Base-by-base conservation (phyloP, 805 yeast genomes). In the Ogataea trehaloabstinens region DNA sequence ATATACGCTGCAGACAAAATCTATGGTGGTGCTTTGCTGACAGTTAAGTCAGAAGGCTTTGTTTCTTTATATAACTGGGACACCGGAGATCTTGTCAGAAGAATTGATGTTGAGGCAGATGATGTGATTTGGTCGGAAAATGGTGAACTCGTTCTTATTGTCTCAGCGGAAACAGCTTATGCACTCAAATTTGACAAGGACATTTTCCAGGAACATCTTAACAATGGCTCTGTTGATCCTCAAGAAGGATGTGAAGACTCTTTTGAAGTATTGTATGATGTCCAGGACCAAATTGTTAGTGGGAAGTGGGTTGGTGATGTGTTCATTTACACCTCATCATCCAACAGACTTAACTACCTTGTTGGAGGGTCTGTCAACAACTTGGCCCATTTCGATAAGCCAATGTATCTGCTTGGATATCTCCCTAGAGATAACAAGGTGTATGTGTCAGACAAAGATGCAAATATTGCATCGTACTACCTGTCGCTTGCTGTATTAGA, bases 251-350 rank as follows among this genome's bases (percentile, higher is more conserved):
- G 85, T 25, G 96, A 85, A 56, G 83, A 76, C 27, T 77, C 91
- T 12, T 88, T 93, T 60, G 95, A 86, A 39, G 90, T 90, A 18
- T 69, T 87, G 41, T 78, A 82, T 55, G 95, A 95, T 45, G 75
- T 88, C 43, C 75, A 77, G 41, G 99, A 93, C 60, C 67, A 80
- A 15, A 77, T 91, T 27, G 78, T 85, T 44, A 82, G 95, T 20
- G 97, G 97, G 56, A 83, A 82, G 62, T 93, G 97, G 89, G 89
- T 90, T 54, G 99, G 98, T 50, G 98, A 93, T 68, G 97, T 93
- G 32, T 90, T 91, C 61, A 78, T 93, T 38, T 93, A 84, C 69
- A 87, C 97, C 12, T 88, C 97, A 2, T 57, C 80, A 15, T 73
- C 95, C 18, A 87, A 89, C 67, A 80, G 98, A 63, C 73, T 93